These are phyloP conservation scores for Microbotryum intermedium DNA, from an alignment of 1,284 basidiomycete species.

Conservation along the genomic window DNA sequence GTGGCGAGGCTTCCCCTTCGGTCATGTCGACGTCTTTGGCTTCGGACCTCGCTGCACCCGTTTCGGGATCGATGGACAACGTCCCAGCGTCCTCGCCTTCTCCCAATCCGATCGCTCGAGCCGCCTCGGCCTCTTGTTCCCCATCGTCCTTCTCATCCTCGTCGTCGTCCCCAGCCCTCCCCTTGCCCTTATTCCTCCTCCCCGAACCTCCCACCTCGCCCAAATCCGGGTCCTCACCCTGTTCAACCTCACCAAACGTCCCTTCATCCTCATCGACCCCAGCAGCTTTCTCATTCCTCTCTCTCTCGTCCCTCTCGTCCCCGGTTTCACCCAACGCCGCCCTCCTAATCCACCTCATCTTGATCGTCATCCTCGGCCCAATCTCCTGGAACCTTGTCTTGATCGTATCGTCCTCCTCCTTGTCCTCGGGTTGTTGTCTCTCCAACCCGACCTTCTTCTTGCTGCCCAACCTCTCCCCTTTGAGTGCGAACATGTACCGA, in stretches of 20 bases:
- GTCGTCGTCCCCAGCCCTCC: not conserved
- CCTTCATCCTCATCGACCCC: constrained; percentile 11
- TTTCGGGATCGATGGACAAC: constrained; percentile 10
- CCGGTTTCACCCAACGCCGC: constrained; percentile 43
- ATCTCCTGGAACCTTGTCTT: constrained; percentile 96
- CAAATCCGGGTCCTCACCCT: not conserved
- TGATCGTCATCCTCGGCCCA: constrained; percentile 92
- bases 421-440: constrained; percentile 4
- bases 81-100: constrained; percentile 10
- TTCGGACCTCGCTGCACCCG: not conserved
- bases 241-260: constrained; percentile 9
- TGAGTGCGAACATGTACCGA: constrained; percentile 35
- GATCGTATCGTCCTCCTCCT: constrained; percentile 32
- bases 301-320: constrained; percentile 17
- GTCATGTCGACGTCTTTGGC: not conserved
- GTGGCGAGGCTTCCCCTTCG: not conserved
- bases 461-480: constrained; percentile 22
- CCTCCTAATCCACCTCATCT: constrained; percentile 79
- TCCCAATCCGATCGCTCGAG: constrained; percentile 20
- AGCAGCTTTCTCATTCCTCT: constrained; percentile 15
- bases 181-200: not conserved
- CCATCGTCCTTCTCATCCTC: constrained; percentile 17
- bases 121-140: constrained; percentile 20
- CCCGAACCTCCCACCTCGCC: not conserved
- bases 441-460: constrained; percentile 24